Base-by-base conservation (phyloP, 2,329 filamentous ascomycete genomes). In the Volutella citrinella region DNA sequence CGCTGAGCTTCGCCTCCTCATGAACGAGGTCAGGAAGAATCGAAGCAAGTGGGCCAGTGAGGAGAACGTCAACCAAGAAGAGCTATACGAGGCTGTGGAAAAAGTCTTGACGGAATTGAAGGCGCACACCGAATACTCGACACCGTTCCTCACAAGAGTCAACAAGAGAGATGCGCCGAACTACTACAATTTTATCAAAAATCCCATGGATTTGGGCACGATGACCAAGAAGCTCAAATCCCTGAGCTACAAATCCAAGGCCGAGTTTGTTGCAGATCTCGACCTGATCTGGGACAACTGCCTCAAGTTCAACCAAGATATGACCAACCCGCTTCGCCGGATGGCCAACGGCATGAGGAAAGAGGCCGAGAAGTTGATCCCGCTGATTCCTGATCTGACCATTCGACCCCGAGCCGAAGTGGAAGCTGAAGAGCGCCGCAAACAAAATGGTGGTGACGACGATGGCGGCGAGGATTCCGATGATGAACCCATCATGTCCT, bases 31-130 rank as follows among this genome's bases (percentile, higher is more conserved):
- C 13, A 80, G 93, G 45, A 98, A 97, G 63, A 97, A 97, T 52
- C 77, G 93, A 53, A 97, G 91, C 64, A 98, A 98, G 66, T 98
- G 93, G 93, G 91, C 93, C 5, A 97, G 86, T 59, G 93, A 97
- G 62, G 93, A 98, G 51, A 93, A 94, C 49, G 84, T 98, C 42
- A 91, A 93, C 40, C 93, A 98, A 63, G 93, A 98, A 63, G 93
- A 98, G 63, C 74, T 98, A 6, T 98, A 98, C 59, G 93, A 98
- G 66, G 88, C 93, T 10, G 74, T 93, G 11, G 93, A 98, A 61
- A 97, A 97, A 67, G 93, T 98, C 32, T 73, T 98, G 54, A 95
- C 90, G 55, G 91, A 97, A 61, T 79, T 98, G 36, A 97, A 97
- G 63, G 93, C 93, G 21, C 90, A 94, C 68, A 95, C 89, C 3